Base-by-base conservation (phyloP, 441 rosid species). In the Erodium texanum region DNA sequence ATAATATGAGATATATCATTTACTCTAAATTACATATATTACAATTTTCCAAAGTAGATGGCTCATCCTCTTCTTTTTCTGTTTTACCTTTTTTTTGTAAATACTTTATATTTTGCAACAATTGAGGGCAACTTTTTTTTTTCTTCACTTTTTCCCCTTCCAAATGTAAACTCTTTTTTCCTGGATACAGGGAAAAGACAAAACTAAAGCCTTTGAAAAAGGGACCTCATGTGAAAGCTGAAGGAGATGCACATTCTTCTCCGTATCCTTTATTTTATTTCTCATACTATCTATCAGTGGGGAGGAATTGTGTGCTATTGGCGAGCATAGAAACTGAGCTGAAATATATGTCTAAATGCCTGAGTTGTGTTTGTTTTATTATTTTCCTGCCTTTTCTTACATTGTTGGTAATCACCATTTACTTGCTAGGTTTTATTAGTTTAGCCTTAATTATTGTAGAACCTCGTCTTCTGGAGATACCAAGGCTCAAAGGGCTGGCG, bases 391-490 rank as follows among this genome's bases (percentile, higher is more conserved):
- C 24, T 18, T 38, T 27, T 59, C 16, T 14, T 4, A 12, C 43
- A 11, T 68, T 67, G 68, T 61, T 70, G 58, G 24, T 10, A 34
- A 8, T 77, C 70, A 22, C 29, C 14, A 6, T 3, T 66, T 24
- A 27, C 66, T 34, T 8, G 59, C 36, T 62, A 64, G 56, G 29
- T 9, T 67, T 18, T 61, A 41, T 75, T 45, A 59, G 79, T 72
- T 74, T 73, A 32, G 75, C 81, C 81, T 81, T 79, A 75, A 83
- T 20, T 56, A 19, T 71, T 48, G 59, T 78, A 78, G 90, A 86
- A 91, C 92, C 74, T 87, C 89, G 54, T 78, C 77, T n/a, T 77
- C 81, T 50, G 89, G 80, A 24, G 96, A 95, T 83, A 78, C 80
- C 66, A 89, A 86, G 76, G 70, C 87, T 81, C 85, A 75, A 19